These are phyloP conservation scores for Hirsutella thompsonii DNA, from an alignment of 2,329 filamentous ascomycete species.

Conservation along the genomic window DNA sequence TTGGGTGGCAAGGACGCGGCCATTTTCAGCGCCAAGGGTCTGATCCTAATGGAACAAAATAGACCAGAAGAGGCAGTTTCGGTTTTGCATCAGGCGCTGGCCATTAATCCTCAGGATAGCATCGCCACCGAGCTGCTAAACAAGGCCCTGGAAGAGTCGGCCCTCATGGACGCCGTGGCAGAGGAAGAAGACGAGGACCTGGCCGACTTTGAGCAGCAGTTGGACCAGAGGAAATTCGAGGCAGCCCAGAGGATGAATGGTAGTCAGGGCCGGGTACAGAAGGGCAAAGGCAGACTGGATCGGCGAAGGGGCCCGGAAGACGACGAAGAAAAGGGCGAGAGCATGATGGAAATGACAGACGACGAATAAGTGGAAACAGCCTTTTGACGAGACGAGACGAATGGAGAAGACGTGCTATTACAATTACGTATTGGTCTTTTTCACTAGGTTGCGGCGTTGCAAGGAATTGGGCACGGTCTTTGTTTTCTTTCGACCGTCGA, in stretches of 20 bases:
- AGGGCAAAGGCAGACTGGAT: conserved; percentile 32
- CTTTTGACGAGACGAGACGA: not conserved
- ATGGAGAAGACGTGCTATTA: not conserved
- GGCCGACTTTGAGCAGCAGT: conserved; percentile 37
- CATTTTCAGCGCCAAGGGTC: conserved; percentile 70
- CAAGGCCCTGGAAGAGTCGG: conserved; percentile 55
- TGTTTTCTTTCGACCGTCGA: too few species aligned
- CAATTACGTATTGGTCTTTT: too few species aligned
- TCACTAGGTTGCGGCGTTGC: too few species aligned
- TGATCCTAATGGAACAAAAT: conserved; percentile 70
- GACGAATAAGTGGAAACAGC: conserved; percentile 24
- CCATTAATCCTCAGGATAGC: conserved; percentile 66
- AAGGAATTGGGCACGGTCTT: too few species aligned
- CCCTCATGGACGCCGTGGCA: conserved; percentile 28
- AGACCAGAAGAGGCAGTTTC: conserved; percentile 65
- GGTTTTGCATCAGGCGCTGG: conserved; percentile 73
- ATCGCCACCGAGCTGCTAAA: conserved; percentile 68
- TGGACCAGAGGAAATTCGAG: conserved; percentile 32
- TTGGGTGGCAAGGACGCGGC: conserved; percentile 67
- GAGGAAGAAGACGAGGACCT: conserved; percentile 33
- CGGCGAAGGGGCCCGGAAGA: conserved; percentile 16
- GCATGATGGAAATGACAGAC: conserved; percentile 44
- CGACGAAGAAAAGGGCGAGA: conserved; percentile 26
- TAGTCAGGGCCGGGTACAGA: conserved; percentile 17
- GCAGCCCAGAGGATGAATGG: conserved; percentile 25